A percentile compares a stretch with the other conserved stretches of the same genome.
Evolutionary conservation across 2,329 filamentous ascomycete species (phyloP).

Genomic region (Thielaviopsis populi): DNA sequence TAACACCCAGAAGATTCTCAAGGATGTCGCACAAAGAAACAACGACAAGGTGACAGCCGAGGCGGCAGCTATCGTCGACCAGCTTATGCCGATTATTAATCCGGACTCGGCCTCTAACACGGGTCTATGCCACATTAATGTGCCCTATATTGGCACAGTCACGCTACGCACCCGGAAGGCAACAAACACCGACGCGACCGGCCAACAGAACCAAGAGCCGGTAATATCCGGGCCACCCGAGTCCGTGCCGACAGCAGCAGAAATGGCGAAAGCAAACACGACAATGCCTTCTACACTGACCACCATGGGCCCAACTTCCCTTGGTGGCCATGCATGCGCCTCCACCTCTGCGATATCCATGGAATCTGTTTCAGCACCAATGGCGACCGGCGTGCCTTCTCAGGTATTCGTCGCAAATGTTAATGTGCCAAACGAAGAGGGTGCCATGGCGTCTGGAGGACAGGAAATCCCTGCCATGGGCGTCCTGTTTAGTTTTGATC

Average conservation of each 20-base stretch:
- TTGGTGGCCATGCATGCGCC: not conserved
- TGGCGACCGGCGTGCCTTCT: not conserved
- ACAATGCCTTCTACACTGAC: not conserved
- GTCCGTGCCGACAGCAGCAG: not conserved
- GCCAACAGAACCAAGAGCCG: not conserved
- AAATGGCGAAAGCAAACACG: not conserved
- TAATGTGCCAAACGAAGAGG: not conserved
- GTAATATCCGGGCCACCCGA: not conserved
- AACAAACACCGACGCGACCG: not conserved
- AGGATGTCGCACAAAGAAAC: constrained; percentile 26
- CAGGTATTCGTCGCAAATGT: not conserved
- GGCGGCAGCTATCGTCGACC: constrained; percentile 29
- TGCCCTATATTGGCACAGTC: constrained; percentile 34
- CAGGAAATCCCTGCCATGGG: not conserved
- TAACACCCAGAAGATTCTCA: constrained; percentile 26
- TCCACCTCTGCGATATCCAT: not conserved
- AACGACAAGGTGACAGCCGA: constrained; percentile 30
- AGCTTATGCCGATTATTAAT: constrained; percentile 30
- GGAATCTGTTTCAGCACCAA: not conserved
- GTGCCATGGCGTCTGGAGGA: not conserved
- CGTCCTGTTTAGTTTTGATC: not conserved
- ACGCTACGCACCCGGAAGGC: constrained; percentile 25
- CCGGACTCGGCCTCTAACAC: constrained; percentile 16
- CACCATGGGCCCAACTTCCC: not conserved
- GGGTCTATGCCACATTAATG: constrained; percentile 26